Conservation (phyloP, 371 early-diverging fungal species). For the Mortierella sp. region DNA sequence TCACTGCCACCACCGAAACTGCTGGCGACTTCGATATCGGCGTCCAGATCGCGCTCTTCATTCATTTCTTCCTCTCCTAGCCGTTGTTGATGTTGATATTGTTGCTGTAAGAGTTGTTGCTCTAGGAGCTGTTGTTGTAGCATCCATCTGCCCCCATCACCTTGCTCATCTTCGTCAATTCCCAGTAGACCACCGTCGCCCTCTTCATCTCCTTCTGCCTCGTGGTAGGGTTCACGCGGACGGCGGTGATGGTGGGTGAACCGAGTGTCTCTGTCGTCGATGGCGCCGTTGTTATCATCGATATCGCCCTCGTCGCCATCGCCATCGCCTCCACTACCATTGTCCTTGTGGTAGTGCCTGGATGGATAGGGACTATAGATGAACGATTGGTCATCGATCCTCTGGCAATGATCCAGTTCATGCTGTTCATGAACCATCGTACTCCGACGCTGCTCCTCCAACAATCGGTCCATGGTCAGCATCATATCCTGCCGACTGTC, state of each 20-base stretch:
- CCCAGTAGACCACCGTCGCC: background rate
- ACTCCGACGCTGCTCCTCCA: background rate
- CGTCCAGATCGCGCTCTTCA: constrained; percentile 33
- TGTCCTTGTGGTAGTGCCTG: background rate
- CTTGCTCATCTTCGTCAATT: background rate
- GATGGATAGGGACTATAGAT: background rate
- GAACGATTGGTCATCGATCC: background rate
- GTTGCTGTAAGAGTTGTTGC: background rate
- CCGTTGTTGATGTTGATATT: background rate
- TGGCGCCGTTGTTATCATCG: background rate
- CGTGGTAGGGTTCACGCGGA: background rate
- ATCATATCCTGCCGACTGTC: background rate
- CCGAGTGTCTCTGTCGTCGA: background rate
- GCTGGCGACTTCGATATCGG: constrained; percentile 27
- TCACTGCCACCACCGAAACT: constrained; percentile 16
- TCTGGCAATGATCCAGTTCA: background rate
- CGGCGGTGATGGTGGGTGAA: background rate
- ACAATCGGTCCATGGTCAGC: background rate
- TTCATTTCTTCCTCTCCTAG: background rate
- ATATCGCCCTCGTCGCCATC: background rate
- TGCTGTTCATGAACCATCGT: background rate
- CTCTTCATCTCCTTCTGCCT: background rate
- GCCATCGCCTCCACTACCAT: background rate
- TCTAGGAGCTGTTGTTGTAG: background rate
- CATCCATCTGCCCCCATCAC: background rate